Evolutionary conservation across 257 asterid species (phyloP).

Genomic region (Verbascum thapsus): DNA sequence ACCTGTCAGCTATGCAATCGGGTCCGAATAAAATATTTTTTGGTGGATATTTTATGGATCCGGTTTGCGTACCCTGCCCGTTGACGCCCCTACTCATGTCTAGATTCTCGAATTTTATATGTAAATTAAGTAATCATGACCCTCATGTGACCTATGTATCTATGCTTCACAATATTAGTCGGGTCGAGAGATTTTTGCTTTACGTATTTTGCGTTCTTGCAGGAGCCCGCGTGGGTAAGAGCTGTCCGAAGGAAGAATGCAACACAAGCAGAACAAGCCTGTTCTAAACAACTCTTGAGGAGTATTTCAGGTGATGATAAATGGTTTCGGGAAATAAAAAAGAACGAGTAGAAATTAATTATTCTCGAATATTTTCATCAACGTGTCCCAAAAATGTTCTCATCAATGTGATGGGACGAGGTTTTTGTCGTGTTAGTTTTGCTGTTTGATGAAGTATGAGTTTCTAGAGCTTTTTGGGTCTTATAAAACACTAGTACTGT

Average conservation of each 20-base stretch:
- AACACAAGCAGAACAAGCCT: conserved; percentile 73
- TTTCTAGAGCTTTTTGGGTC: neutral
- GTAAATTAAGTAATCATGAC: no score
- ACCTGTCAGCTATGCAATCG: no score
- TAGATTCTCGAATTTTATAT: no score
- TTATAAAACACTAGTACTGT: conserved; percentile 2
- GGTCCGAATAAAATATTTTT: no score
- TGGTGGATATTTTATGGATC: no score
- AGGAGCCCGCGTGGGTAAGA: conserved; percentile 96
- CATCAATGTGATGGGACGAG: neutral
- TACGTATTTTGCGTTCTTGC: conserved; percentile 4
- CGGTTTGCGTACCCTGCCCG: no score
- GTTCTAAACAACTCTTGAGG: conserved; percentile 76
- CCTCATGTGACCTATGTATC: neutral
- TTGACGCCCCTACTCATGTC: no score
- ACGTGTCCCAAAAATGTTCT: neutral
- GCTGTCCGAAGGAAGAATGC: conserved; percentile 78
- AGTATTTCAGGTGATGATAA: conserved; percentile 63
- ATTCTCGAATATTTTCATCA: neutral
- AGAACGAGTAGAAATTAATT: conserved; percentile 35
- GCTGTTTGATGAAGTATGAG: conserved; percentile 8
- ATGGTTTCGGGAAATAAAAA: conserved; percentile 38
- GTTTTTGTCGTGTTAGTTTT: conserved; percentile 18
- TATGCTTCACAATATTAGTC: neutral
- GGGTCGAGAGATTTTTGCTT: neutral